Base-by-base conservation (phyloP, 2,329 filamentous ascomycete species). In the Apiospora arundinis region DNA sequence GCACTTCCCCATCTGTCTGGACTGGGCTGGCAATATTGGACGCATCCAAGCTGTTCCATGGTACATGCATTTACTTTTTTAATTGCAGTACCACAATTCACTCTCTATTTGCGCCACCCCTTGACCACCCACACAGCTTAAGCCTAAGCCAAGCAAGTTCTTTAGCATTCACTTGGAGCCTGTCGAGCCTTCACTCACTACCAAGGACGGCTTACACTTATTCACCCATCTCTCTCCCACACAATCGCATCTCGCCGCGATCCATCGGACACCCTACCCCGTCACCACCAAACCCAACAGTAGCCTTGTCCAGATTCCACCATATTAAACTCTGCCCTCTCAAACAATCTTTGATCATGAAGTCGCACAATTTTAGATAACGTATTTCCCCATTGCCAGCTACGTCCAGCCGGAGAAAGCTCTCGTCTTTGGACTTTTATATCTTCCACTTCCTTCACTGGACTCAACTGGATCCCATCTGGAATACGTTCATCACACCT, bases 311-410 rank as follows among this genome's bases (percentile, higher is more conserved):
- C 56, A n/a, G 56, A 40, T 40, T 63, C 32, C 32, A 63, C 56
- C 56, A 63, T 63, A 63, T 63, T 63, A 21, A 40, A 63, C 56
- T 60, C 52, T 63, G 18, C 65, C 25, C 65, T 67, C 66, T 60
- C 49, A 46, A 67, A 56, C 63, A 73, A 72, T 69, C 71, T 70
- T 75, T 75, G 74, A 81, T 70, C 76, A 81, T 81, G 80, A 78
- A 78, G 80, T 74, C 76, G 75, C 78, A 75, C 75, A 78, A 71
- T 74, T 74, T 74, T 72, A 77, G 77, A 77, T 81, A 80, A 72
- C 74, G 73, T 72, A 73, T 72, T 74, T 72, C 70, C 72, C 67
- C 67, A 56, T 75, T 75, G 74, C 76, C 77, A 78, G 78, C 77
- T 77, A 74, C 74, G 75, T 74, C 77, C 79, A 76, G 78, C 77